A percentile compares a stretch with the other conserved stretches of the same genome.
Conservation (phyloP, 2,329 filamentous ascomycete species). For the Xylariaceae sp. region DNA sequence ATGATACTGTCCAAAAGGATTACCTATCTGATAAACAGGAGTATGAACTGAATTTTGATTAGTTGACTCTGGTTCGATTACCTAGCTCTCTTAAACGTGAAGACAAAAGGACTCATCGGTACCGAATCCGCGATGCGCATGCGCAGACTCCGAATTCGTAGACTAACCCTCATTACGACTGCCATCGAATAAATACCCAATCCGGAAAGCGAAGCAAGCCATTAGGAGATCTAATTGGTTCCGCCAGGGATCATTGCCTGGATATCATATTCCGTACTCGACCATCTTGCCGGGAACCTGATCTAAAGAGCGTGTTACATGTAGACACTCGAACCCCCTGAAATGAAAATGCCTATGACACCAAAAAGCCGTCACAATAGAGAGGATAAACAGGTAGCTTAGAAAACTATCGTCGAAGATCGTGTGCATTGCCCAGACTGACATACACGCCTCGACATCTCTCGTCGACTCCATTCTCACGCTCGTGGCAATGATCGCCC, state of each 20-base stretch:
- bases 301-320: too few relatives aligned
- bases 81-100: background rate
- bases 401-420: background rate
- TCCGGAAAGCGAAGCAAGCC: conserved; percentile 8
- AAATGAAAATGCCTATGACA: background rate
- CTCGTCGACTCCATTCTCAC: background rate
- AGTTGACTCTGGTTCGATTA: background rate
- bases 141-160: too few relatives aligned
- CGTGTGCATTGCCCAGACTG: background rate
- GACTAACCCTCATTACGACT: too few relatives aligned
- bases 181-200: conserved; percentile 1
- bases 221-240: conserved; percentile 9
- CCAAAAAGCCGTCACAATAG: background rate
- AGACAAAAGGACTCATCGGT: background rate
- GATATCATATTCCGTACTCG: too few relatives aligned
- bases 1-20: too few relatives aligned
- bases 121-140: too few relatives aligned
- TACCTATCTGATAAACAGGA: too few relatives aligned
- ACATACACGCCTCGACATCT: background rate
- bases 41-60: too few relatives aligned
- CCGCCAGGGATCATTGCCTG: background rate
- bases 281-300: too few relatives aligned
- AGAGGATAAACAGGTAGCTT: background rate
- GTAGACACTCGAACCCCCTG: background rate
- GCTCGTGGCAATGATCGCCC: background rate